Evolutionary conservation across 805 yeast genomes (phyloP).

Genomic region (Nakazawaea sp.): DNA sequence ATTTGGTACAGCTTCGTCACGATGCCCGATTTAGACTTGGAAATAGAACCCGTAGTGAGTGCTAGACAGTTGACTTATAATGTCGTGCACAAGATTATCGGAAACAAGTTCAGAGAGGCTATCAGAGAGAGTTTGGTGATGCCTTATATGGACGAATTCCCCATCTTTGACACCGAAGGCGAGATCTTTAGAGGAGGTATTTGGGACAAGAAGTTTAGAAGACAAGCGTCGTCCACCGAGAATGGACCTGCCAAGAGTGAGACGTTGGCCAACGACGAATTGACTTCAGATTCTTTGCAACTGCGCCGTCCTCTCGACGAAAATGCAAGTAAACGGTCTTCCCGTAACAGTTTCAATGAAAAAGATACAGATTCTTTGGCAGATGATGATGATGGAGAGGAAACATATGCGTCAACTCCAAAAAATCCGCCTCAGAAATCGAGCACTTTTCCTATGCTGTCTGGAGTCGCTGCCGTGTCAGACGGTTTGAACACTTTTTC

Average conservation of each 20-base stretch:
- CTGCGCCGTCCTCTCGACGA: no score
- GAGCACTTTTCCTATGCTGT: no score
- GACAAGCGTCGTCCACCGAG: conserved; percentile 3
- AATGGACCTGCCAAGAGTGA: neutral
- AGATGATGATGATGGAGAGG: no score
- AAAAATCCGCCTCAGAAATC: no score
- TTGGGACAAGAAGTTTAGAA: conserved; percentile 50
- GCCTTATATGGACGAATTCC: conserved; percentile 87
- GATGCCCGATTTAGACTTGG: conserved; percentile 70
- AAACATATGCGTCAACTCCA: no score
- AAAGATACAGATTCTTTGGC: no score
- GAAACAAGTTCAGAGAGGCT: conserved; percentile 71
- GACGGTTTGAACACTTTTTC: no score
- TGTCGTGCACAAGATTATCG: conserved; percentile 74
- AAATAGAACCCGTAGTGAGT: conserved; percentile 87
- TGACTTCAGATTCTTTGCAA: no score
- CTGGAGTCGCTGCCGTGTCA: no score
- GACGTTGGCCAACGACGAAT: conserved; percentile 6
- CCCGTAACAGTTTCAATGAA: no score
- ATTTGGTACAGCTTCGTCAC: conserved; percentile 84
- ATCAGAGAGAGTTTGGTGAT: conserved; percentile 72
- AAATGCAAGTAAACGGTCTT: no score
- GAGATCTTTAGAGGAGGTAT: conserved; percentile 90
- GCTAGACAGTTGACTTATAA: conserved; percentile 74
- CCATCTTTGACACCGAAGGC: conserved; percentile 54